Conservation (phyloP, 768 basidiomycete species). For the Boletus speciosus region DNA sequence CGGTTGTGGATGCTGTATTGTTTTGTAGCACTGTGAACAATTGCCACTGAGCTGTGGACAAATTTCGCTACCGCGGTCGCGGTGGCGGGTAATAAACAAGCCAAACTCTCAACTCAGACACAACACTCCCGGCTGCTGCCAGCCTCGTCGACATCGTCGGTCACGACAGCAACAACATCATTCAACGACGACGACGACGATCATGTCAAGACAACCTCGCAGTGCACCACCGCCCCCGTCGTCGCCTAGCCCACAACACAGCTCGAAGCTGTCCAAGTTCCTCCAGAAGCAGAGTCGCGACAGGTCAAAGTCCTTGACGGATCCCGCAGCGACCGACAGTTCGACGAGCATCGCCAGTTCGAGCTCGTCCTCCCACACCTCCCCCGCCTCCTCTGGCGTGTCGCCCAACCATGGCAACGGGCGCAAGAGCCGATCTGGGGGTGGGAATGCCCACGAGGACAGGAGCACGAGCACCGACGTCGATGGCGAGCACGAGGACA, state of each 20-base stretch:
- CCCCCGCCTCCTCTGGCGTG: conserved; percentile 31
- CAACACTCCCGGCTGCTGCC: conserved; percentile 1
- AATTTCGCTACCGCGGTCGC: conserved; percentile 13
- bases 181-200: conserved; percentile 7
- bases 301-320: conserved; percentile 52
- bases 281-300: conserved; percentile 63
- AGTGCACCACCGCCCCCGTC: conserved; percentile 40
- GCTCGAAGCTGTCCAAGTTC: conserved; percentile 63
- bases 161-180: conserved; percentile 17
- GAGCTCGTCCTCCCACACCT: conserved; percentile 35
- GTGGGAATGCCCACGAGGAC: conserved; percentile 23
- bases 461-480: conserved; percentile 15
- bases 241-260: conserved; percentile 39
- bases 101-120: conserved; percentile 24
- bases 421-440: conserved; percentile 37
- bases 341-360: conserved; percentile 40
- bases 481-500: conserved; percentile 34
- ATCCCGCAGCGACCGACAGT: conserved; percentile 35
- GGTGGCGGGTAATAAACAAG: conserved; percentile 24
- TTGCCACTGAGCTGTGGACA: conserved; percentile 6
- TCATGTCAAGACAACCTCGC: conserved; percentile 47
- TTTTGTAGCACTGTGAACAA: conserved; percentile 4
- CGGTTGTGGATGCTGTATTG: neutral
- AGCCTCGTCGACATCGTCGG: conserved; percentile 13
- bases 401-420: conserved; percentile 20